phyloP scores from a whole-genome alignment of 106 monocot species.

The Dioscorea dumetorum region DNA sequence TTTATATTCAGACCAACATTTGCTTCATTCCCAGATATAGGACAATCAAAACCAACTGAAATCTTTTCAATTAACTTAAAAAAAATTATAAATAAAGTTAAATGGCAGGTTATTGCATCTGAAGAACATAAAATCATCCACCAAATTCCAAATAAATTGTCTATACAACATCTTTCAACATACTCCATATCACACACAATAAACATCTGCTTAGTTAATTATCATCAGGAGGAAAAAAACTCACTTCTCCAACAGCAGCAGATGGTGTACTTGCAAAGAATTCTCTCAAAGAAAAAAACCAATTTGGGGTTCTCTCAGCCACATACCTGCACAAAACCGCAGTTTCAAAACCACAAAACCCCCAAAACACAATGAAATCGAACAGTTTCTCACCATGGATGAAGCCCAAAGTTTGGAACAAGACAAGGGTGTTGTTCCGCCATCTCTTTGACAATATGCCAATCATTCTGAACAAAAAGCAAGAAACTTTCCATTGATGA shows the following conservation, averaged over 20 bases:
- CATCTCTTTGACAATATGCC: constrained; percentile 42
- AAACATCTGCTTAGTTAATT: too few species aligned
- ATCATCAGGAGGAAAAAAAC: not conserved
- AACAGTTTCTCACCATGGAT: constrained; percentile 24
- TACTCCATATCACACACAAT: too few species aligned
- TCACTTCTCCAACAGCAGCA: constrained; percentile 76
- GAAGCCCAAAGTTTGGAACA: constrained; percentile 37
- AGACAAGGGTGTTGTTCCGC: constrained; percentile 23
- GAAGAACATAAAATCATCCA: too few species aligned
- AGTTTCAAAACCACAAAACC: not conserved
- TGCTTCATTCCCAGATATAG: too few species aligned
- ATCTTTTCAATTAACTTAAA: too few species aligned
- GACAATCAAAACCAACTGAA: too few species aligned
- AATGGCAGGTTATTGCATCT: too few species aligned
- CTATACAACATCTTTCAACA: too few species aligned
- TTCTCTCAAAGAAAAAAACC: constrained; percentile 26
- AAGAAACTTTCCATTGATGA: not conserved
- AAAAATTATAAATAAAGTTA: too few species aligned
- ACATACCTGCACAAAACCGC: constrained; percentile 20
- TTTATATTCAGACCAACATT: too few species aligned
- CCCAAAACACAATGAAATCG: too few species aligned
- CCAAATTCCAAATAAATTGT: too few species aligned
- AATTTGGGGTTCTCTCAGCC: constrained; percentile 24
- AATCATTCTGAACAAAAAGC: constrained; percentile 17
- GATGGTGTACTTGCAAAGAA: constrained; percentile 39